Evolutionary conservation across 2,329 filamentous ascomycete species (phyloP).

Genomic region (Fusarium sp.): DNA sequence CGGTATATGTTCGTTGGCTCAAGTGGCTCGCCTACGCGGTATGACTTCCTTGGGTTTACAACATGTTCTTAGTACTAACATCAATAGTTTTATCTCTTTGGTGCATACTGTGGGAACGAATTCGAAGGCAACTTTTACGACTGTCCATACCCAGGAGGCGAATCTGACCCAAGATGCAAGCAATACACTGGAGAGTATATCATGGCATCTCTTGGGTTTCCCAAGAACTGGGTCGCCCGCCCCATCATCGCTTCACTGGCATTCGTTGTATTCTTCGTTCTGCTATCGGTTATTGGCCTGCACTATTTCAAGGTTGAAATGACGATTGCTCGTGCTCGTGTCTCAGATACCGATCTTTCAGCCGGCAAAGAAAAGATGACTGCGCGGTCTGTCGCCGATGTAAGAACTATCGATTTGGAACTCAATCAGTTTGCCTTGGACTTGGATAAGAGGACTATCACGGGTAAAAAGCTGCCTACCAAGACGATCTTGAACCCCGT

Average conservation of each 20-base stretch:
- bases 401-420: conserved; percentile 75
- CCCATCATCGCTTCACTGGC: conserved; percentile 75
- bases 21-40: conserved; percentile 77
- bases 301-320: conserved; percentile 78
- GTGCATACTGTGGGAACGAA: conserved; percentile 80
- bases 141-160: conserved; percentile 76
- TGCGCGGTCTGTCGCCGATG: conserved; percentile 64
- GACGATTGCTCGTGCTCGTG: conserved; percentile 75
- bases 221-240: conserved; percentile 75
- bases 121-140: conserved; percentile 81
- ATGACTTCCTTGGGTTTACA: conserved; percentile 42
- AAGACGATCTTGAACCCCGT: conserved; percentile 78
- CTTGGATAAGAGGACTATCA: conserved; percentile 72
- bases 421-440: conserved; percentile 75
- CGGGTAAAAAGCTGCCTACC: conserved; percentile 66
- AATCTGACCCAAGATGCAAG: conserved; percentile 74
- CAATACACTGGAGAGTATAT: conserved; percentile 80
- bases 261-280: conserved; percentile 75
- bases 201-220: conserved; percentile 78
- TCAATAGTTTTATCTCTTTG: conserved; percentile 76
- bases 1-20: conserved; percentile 83
- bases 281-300: conserved; percentile 73
- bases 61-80: conserved; percentile 29
- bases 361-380: conserved; percentile 80
- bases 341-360: conserved; percentile 72